Conservation (phyloP, 257 asterid species). For the Handroanthus guayacan region DNA sequence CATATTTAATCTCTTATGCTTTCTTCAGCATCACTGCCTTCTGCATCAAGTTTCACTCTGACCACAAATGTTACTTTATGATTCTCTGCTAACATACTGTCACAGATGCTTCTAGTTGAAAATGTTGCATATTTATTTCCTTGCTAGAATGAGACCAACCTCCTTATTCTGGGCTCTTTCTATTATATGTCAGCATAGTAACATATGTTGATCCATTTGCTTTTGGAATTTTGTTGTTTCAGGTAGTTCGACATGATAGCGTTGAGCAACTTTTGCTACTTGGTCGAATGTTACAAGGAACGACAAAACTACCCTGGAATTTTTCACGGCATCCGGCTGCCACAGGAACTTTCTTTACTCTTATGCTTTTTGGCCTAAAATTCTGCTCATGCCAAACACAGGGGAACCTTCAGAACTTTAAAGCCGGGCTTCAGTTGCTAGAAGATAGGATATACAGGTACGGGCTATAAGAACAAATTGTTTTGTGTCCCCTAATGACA, state of each 20-base stretch:
- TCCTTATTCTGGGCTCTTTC: constrained; percentile 17
- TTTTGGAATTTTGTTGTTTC: constrained; percentile 34
- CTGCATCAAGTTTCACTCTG: constrained; percentile 26
- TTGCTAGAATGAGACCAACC: constrained; percentile 19
- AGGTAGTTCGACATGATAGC: constrained; percentile 95
- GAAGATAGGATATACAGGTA: constrained; percentile 98
- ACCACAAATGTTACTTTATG: constrained; percentile 21
- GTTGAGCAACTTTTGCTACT: constrained; percentile 92
- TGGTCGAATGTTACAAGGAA: constrained; percentile 96
- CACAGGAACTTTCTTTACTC: constrained; percentile 90
- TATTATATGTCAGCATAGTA: constrained; percentile 23
- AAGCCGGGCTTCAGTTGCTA: constrained; percentile 90
- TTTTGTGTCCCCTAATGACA: neutral
- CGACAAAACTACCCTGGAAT: constrained; percentile 84
- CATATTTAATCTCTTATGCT: constrained; percentile 26
- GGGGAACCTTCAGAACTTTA: constrained; percentile 82
- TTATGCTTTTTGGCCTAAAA: constrained; percentile 95
- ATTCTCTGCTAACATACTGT: constrained; percentile 12
- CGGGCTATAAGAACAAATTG: constrained; percentile 7
- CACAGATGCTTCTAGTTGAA: constrained; percentile 37
- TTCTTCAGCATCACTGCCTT: constrained; percentile 30
- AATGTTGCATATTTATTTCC: constrained; percentile 12
- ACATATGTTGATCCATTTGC: constrained; percentile 28
- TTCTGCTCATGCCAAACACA: constrained; percentile 88
- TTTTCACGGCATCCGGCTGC: constrained; percentile 96